Evolutionary conservation across 179 eudicot species (phyloP).

Genomic region (Dionaea muscipula): DNA sequence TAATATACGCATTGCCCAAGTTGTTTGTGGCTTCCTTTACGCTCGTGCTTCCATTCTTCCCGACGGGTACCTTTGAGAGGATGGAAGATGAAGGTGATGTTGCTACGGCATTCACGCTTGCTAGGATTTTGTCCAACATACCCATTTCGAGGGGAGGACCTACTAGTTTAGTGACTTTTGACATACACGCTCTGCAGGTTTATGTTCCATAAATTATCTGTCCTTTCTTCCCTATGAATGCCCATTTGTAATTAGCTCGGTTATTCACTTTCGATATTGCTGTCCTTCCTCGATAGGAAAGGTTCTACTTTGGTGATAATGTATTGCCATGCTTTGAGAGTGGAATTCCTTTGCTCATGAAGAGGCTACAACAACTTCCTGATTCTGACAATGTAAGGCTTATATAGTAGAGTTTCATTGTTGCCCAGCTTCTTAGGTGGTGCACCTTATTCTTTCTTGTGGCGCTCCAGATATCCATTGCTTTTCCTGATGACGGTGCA

Average conservation of each 20-base stretch:
- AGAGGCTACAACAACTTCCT: conserved; percentile 82
- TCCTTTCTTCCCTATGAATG: not conserved
- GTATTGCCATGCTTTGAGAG: conserved; percentile 95
- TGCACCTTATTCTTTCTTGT: not conserved
- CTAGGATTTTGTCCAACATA: conserved; percentile 75
- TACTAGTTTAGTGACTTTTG: conserved; percentile 78
- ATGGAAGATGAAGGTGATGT: conserved; percentile 99
- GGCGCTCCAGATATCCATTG: conserved; percentile 61
- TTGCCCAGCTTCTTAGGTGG: not conserved
- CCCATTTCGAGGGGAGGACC: conserved; percentile 93
- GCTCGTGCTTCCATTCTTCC: conserved; percentile 93
- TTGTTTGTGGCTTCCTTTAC: conserved; percentile 87
- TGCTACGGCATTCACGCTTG: conserved; percentile 94
- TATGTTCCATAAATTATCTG: conserved; percentile 9
- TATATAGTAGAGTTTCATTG: not conserved
- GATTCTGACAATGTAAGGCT: conserved; percentile 85
- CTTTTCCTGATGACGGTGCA: conserved; percentile 99
- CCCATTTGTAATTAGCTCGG: not conserved
- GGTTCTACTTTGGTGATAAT: conserved; percentile 95
- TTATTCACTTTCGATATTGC: not conserved
- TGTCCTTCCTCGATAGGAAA: conserved; percentile 41
- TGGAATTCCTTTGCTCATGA: conserved; percentile 84
- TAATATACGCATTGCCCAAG: conserved; percentile 86
- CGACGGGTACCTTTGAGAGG: conserved; percentile 96
- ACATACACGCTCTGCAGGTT: conserved; percentile 98